Evolutionary conservation across 176 grass and related monocot species (phyloP).

Genomic region (Zea luxurians): DNA sequence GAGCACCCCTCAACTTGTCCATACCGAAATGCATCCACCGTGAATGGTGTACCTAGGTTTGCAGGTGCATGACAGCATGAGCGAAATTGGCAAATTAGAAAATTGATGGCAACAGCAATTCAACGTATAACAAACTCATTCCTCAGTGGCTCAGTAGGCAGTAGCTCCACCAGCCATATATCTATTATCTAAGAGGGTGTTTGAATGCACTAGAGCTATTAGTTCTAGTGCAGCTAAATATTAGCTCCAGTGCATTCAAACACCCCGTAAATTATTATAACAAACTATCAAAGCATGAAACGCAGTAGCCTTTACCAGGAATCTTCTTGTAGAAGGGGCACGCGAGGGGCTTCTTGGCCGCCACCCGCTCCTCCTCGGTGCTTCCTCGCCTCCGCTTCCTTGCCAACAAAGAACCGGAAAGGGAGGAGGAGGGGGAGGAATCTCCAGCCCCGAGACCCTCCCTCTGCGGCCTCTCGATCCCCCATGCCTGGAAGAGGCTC

Average conservation of each 20-base stretch:
- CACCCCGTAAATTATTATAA: background rate
- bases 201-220: no score
- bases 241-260: no score
- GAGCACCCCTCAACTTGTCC: slow-evolving; percentile 54
- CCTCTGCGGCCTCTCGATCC: slow-evolving; percentile 36
- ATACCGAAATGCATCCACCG: slow-evolving; percentile 78
- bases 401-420: background rate
- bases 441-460: background rate
- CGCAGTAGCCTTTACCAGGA: slow-evolving; percentile 23
- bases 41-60: slow-evolving; percentile 61
- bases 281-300: background rate
- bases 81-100: background rate
- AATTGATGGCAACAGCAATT: background rate
- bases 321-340: slow-evolving; percentile 75
- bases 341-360: background rate
- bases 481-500: slow-evolving; percentile 79
- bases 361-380: background rate
- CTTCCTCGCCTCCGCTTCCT: slow-evolving; percentile 28
- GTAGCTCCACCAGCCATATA: background rate
- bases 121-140: background rate
- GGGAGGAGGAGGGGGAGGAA: background rate
- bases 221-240: no score
- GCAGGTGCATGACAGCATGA: background rate
- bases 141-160: background rate
- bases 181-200: no score